Evolutionary conservation across 768 basidiomycete genomes (phyloP).

Genomic region (Dendrothele bispora): DNA sequence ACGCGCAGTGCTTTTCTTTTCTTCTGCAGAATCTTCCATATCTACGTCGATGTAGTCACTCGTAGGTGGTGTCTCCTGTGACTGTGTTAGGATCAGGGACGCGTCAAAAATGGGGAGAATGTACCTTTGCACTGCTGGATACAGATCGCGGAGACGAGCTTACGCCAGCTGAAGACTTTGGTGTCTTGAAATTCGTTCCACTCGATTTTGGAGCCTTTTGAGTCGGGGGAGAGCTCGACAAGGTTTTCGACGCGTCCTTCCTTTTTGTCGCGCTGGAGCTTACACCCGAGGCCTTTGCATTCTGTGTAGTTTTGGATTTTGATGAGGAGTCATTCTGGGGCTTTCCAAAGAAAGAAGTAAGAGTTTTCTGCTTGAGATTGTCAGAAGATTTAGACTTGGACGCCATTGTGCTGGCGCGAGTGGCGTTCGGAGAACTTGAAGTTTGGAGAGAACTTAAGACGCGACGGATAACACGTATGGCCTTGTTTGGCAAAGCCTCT

Average conservation of each 20-base stretch:
- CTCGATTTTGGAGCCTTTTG: constrained; percentile 45
- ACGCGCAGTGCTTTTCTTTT: constrained; percentile 36
- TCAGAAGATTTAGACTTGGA: constrained; percentile 36
- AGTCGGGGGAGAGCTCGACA: constrained; percentile 28
- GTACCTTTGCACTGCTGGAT: constrained; percentile 37
- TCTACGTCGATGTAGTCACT: constrained; percentile 80
- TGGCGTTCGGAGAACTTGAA: no score
- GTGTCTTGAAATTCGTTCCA: constrained; percentile 21
- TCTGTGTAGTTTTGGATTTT: constrained; percentile 19
- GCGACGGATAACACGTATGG: no score
- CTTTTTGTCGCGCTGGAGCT: constrained; percentile 8
- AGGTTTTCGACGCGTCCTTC: constrained; percentile 32
- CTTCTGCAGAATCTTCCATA: constrained; percentile 58
- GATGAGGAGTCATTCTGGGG: constrained; percentile 20
- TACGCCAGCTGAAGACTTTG: constrained; percentile 39
- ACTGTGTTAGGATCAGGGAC: not conserved
- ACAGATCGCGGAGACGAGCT: constrained; percentile 47
- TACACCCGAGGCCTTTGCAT: constrained; percentile 10
- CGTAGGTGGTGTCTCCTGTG: constrained; percentile 64
- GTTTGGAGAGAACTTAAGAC: no score
- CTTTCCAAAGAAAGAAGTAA: constrained; percentile 67
- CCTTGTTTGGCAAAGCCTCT: no score
- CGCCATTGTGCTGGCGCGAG: constrained; percentile 6
- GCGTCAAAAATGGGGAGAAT: constrained; percentile 7
- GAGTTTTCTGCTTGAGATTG: constrained; percentile 70